These are phyloP conservation scores for Pleurotus platypus DNA, from an alignment of 768 basidiomycete species.

Conservation along the genomic window DNA sequence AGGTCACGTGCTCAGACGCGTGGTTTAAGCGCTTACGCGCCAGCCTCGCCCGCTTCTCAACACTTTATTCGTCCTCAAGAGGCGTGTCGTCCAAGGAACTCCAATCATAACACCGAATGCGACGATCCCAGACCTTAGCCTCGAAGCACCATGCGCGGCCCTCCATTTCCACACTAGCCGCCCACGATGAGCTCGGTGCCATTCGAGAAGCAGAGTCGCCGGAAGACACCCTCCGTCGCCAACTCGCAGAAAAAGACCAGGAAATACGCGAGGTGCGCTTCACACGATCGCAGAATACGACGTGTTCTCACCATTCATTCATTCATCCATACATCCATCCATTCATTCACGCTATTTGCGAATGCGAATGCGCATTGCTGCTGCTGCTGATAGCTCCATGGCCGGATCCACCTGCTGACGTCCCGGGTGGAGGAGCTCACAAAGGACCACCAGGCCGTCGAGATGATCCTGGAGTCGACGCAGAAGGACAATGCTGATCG, in stretches of 20 bases:
- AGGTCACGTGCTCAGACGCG: too few species aligned
- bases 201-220: slow-evolving; percentile 53
- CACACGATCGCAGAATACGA: not conserved
- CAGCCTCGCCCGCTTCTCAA: too few species aligned
- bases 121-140: slow-evolving; percentile 53
- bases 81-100: not conserved
- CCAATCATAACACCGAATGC: slow-evolving; percentile 30
- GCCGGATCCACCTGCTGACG: slow-evolving; percentile 62
- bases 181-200: slow-evolving; percentile 54
- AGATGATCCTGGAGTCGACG: slow-evolving; percentile 73
- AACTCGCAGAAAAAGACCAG: slow-evolving; percentile 63
- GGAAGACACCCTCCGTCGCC: slow-evolving; percentile 60
- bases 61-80: too few species aligned
- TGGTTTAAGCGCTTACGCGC: too few species aligned
- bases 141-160: slow-evolving; percentile 50
- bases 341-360: not conserved
- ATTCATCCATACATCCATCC: not conserved
- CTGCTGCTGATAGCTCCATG: slow-evolving; percentile 46
- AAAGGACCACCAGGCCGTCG: slow-evolving; percentile 73
- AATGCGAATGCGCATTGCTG: not conserved
- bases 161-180: slow-evolving; percentile 39
- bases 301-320: not conserved
- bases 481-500: slow-evolving; percentile 84
- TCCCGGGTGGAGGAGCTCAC: slow-evolving; percentile 64
- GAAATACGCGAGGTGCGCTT: slow-evolving; percentile 64